Percentiles rank a stretch among this genome's conserved stretches.
These are phyloP conservation scores for Cardamine occulta DNA, from an alignment of 345 rosid genomes.

Conservation along the genomic window DNA sequence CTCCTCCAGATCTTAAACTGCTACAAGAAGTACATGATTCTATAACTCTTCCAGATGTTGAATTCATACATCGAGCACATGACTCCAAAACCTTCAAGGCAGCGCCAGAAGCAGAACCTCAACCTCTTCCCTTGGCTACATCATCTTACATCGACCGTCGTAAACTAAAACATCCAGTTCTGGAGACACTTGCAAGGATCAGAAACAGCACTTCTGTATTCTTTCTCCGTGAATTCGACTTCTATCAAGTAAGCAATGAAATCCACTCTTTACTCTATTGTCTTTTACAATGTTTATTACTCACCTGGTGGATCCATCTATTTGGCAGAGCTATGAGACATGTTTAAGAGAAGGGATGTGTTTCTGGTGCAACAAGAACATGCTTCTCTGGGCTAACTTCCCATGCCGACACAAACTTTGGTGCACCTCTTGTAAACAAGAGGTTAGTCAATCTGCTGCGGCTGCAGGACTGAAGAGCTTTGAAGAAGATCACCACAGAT, in stretches of 20 bases:
- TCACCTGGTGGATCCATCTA: constrained; percentile 1
- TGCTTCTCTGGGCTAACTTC: constrained; percentile 61
- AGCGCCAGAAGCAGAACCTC: constrained; percentile 12
- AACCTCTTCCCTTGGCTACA: constrained; percentile 10
- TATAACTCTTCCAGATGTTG: neutral
- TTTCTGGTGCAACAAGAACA: constrained; percentile 62
- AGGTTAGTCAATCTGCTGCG: constrained; percentile 46
- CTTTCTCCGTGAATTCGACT: constrained; percentile 80
- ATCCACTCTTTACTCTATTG: constrained; percentile 2
- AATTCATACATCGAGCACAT: neutral
- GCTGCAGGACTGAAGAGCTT: constrained; percentile 15
- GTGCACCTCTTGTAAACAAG: constrained; percentile 64
- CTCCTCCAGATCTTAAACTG: neutral
- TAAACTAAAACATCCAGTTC: constrained; percentile 54
- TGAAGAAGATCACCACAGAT: constrained; percentile 53
- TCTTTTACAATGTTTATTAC: neutral
- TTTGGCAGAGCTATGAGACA: constrained; percentile 52
- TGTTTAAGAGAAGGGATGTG: constrained; percentile 53
- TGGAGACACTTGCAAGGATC: constrained; percentile 54
- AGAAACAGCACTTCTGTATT: constrained; percentile 51
- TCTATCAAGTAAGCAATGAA: constrained; percentile 57
- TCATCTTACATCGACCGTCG: neutral
- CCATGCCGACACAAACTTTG: constrained; percentile 80
- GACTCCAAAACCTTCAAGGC: constrained; percentile 16
- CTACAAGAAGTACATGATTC: constrained; percentile 3